phyloP scores from a whole-genome alignment of 2,329 filamentous ascomycete species.

The Alternaria triticimaculans region DNA sequence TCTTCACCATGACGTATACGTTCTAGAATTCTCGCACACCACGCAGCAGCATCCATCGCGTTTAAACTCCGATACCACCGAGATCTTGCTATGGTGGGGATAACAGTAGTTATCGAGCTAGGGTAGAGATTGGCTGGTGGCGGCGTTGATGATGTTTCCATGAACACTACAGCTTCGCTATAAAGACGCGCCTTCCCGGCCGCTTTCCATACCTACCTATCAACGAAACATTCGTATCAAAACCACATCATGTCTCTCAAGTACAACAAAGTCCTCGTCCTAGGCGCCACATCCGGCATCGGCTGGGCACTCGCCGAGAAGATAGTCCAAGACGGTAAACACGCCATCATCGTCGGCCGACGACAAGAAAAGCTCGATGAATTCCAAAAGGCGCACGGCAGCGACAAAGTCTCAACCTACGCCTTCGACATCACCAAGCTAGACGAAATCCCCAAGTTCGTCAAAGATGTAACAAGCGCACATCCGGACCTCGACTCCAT shows the following conservation, averaged over 20 bases:
- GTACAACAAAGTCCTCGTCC: slow-evolving; percentile 61
- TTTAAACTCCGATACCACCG: slow-evolving; percentile 3
- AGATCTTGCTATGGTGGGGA: neutral
- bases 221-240: neutral
- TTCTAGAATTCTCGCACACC: neutral
- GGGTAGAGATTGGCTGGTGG: neutral
- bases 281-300: slow-evolving; percentile 62
- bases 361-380: slow-evolving; percentile 59
- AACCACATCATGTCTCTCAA: slow-evolving; percentile 50
- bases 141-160: slow-evolving; percentile 9
- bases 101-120: neutral
- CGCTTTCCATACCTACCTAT: neutral
- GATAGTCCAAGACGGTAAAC: slow-evolving; percentile 56
- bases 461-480: slow-evolving; percentile 48
- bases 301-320: slow-evolving; percentile 59
- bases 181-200: neutral
- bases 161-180: neutral
- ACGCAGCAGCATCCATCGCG: neutral
- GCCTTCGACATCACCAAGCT: slow-evolving; percentile 61
- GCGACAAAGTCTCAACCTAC: slow-evolving; percentile 54
- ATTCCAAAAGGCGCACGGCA: slow-evolving; percentile 56
- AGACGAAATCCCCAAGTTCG: slow-evolving; percentile 56
- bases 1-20: slow-evolving; percentile 4
- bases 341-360: slow-evolving; percentile 58
- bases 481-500: slow-evolving; percentile 61